phyloP scores from a whole-genome alignment of 1,284 basidiomycete species.

The Schizophyllum commune region DNA sequence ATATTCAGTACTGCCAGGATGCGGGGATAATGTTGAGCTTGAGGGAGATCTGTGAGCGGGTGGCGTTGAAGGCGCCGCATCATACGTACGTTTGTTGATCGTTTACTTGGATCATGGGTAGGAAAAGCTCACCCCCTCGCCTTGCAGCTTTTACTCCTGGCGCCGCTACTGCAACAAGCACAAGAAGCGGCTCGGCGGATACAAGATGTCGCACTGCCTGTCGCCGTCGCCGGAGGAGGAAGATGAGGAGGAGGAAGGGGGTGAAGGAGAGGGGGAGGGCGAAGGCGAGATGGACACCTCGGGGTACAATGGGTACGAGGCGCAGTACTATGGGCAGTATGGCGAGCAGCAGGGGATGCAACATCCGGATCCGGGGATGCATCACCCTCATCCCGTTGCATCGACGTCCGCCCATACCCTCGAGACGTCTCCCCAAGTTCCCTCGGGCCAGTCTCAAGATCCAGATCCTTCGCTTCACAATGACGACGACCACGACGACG shows the following conservation, averaged over 20 bases:
- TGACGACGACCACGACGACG: no score
- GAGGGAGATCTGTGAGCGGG: constrained; percentile 75
- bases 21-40: constrained; percentile 72
- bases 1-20: constrained; percentile 80
- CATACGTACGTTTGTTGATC: constrained; percentile 51
- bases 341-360: not conserved
- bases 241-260: constrained; percentile 32
- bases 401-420: constrained; percentile 8
- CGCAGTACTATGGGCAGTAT: not conserved
- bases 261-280: no score
- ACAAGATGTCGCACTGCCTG: constrained; percentile 59
- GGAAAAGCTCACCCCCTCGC: constrained; percentile 4
- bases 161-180: constrained; percentile 82
- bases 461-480: no score
- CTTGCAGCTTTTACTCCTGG: constrained; percentile 75
- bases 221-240: constrained; percentile 34
- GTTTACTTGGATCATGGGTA: constrained; percentile 1
- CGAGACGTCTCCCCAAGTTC: constrained; percentile 12
- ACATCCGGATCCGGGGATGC: constrained; percentile 1
- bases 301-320: not conserved
- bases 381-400: constrained; percentile 9
- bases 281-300: no score
- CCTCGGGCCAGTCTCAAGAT: no score
- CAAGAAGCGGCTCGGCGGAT: constrained; percentile 74
- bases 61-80: constrained; percentile 78